These are phyloP conservation scores for Rhizopus arrhizus DNA, from an alignment of 371 early-diverging fungal species.

Conservation along the genomic window DNA sequence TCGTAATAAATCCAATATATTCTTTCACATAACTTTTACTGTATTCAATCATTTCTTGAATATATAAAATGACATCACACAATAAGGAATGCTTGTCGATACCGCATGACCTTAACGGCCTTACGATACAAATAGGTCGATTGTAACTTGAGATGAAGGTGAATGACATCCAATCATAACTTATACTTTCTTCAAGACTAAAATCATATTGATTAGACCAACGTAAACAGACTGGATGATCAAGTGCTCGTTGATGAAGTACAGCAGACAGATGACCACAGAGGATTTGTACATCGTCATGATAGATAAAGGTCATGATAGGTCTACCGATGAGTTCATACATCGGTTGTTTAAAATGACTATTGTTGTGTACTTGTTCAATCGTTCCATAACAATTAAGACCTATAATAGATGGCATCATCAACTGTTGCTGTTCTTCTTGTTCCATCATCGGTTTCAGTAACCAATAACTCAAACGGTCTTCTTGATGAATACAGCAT, in stretches of 20 bases:
- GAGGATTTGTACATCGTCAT: constrained; percentile 23
- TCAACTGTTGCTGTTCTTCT: background rate
- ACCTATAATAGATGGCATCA: constrained; percentile 14
- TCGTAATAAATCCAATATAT: constrained; percentile 13
- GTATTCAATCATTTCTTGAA: constrained; percentile 2
- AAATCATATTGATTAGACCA: constrained; percentile 19
- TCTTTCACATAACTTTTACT: constrained; percentile 17
- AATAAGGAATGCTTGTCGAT: background rate
- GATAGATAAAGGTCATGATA: constrained; percentile 29
- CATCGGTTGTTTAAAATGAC: constrained; percentile 9
- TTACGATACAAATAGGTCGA: background rate
- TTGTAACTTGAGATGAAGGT: constrained; percentile 7
- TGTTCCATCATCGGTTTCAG: constrained; percentile 4
- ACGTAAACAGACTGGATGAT: constrained; percentile 20
- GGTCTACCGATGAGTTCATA: constrained; percentile 23
- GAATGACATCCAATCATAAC: constrained; percentile 30
- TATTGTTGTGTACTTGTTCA: constrained; percentile 19
- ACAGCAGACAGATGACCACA: constrained; percentile 16
- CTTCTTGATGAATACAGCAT: constrained; percentile 30
- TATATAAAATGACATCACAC: background rate
- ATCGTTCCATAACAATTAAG: constrained; percentile 32
- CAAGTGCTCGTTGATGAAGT: background rate
- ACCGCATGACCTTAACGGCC: background rate
- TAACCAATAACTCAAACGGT: constrained; percentile 26
- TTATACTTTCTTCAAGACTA: constrained; percentile 10